Evolutionary conservation across 1,284 basidiomycete genomes (phyloP).

Genomic region (Calocybe gambosa): DNA sequence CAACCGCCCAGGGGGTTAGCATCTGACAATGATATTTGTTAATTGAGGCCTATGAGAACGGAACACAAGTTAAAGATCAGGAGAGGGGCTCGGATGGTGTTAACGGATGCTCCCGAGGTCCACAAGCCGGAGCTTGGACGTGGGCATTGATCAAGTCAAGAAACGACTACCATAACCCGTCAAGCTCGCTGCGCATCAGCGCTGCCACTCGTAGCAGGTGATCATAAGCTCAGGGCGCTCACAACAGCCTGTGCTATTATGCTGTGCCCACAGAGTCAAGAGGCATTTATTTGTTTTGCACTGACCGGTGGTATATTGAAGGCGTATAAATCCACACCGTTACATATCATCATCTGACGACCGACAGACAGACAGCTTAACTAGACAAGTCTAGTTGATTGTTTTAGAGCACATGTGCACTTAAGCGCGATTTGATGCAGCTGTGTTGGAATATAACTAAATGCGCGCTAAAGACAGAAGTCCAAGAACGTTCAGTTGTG

Average conservation of each 20-base stretch:
- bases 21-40: conserved; percentile 8
- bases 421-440: background rate
- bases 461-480: background rate
- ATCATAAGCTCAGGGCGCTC: background rate
- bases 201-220: conserved; percentile 1
- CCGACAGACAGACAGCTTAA: background rate
- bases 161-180: background rate
- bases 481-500: background rate
- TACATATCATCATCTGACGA: background rate
- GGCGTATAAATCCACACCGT: background rate
- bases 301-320: background rate
- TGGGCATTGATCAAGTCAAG: background rate
- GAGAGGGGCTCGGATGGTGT: background rate
- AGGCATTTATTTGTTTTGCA: background rate
- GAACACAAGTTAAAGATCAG: conserved; percentile 4
- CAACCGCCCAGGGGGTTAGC: background rate
- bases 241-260: background rate
- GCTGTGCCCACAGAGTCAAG: background rate
- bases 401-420: background rate
- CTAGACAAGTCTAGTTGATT: background rate
- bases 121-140: background rate
- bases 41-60: conserved; percentile 9
- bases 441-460: background rate
- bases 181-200: background rate
- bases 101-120: conserved; percentile 14